Base-by-base conservation (phyloP, 1,139 yeast species). In the Debaryomyces fabryi region DNA sequence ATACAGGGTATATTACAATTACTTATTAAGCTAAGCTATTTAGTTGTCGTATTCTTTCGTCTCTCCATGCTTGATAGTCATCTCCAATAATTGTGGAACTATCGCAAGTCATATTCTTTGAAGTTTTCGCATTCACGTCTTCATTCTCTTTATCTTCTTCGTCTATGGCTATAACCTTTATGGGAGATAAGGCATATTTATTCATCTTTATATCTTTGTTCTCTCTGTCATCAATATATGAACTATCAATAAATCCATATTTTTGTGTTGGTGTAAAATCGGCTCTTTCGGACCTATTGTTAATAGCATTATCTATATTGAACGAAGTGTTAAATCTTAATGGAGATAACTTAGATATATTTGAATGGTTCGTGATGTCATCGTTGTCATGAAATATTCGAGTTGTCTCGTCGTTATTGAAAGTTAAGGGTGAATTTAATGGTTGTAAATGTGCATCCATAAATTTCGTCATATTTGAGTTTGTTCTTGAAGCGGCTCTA, bases 41-140 rank as follows among this genome's bases (percentile, higher is more conserved):
- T 25, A 72, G 58, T 57, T 68, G 73, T 48, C 63, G 64, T 33
- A 75, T 69, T 50, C 64, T 63, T 49, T 73, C 78, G 25, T 67
- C 67, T 49, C 78, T 60, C 81, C 81, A 76, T 12, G 57, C 57
- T 46, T 68, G 67, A 52, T 74, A 75, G 39, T 74, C 79, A 39
- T 73, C 78, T 5, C 76, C 76, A 20, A 71, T 60, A 30, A 74
- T 61, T 1, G 76, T 70, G 1, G 79, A 72, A 42, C 71, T 71
- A 42, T 74, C 74, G 42, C 67, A 56, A 29, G 67, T 67, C 15
- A 57, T 58, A 8, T 59, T 49, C 49, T 70, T 67, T 13, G 56
- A 45, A 41, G 61, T 37, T 53, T 45, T 30, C 8, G 21, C 18
- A 24, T 24, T 47, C 24, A 53, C 49, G 35, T 56, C 59, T 3